Conservation (phyloP, 805 yeast genomes). For the Starmerella vaccinii region DNA sequence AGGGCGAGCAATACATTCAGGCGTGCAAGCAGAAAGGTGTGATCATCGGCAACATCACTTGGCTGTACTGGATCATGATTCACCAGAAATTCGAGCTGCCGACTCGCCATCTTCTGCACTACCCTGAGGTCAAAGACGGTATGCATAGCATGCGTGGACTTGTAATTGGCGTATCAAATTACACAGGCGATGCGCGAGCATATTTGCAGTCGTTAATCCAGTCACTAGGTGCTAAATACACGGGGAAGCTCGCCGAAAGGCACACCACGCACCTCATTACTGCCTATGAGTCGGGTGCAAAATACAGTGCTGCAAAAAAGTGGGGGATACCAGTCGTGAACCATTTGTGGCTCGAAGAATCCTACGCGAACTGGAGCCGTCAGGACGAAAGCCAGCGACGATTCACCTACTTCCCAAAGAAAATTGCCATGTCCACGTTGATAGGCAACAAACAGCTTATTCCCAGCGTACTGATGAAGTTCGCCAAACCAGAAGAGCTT, state of each 20-base stretch:
- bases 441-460: conserved; percentile 46
- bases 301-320: conserved; percentile 58
- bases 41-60: conserved; percentile 55
- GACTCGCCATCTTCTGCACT: conserved; percentile 46
- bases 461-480: conserved; percentile 34
- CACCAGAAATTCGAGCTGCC: conserved; percentile 50
- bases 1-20: conserved; percentile 44
- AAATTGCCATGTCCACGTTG: conserved; percentile 36
- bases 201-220: conserved; percentile 56
- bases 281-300: conserved; percentile 57
- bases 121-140: conserved; percentile 51
- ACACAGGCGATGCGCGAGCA: conserved; percentile 71
- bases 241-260: conserved; percentile 50
- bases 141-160: conserved; percentile 46
- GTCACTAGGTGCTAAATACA: conserved; percentile 66
- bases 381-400: conserved; percentile 39
- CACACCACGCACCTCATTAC: conserved; percentile 65
- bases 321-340: conserved; percentile 64
- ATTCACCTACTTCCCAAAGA: conserved; percentile 41
- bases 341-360: conserved; percentile 83
- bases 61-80: conserved; percentile 64
- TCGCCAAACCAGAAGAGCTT: conserved; percentile 27
- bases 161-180: conserved; percentile 62
- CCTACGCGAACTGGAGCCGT: conserved; percentile 52
- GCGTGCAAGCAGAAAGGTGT: conserved; percentile 36